phyloP scores from a whole-genome alignment of 1,284 basidiomycete genomes.

The Puccinia polysora region DNA sequence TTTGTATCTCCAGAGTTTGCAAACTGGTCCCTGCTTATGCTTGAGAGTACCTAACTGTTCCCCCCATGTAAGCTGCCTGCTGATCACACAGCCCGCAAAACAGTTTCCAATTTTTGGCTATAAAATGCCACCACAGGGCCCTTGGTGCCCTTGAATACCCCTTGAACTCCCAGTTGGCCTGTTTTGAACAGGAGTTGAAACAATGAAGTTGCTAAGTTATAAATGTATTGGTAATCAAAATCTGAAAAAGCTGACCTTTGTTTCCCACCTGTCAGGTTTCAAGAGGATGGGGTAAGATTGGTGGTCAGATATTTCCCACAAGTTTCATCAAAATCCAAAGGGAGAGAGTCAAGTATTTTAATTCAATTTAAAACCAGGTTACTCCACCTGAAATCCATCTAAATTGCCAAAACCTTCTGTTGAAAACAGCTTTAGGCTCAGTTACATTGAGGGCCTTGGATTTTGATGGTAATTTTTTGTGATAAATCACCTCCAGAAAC shows the following conservation, averaged over 20 bases:
- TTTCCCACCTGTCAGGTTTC: slow-evolving; percentile 37
- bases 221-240: neutral
- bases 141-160: slow-evolving; percentile 83
- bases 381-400: slow-evolving; percentile 80
- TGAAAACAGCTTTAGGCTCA: slow-evolving; percentile 95
- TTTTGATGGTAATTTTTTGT: slow-evolving; percentile 92
- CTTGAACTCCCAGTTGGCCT: slow-evolving; percentile 88
- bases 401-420: slow-evolving; percentile 68
- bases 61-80: too few species aligned
- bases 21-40: too few species aligned
- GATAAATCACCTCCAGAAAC: slow-evolving; percentile 89
- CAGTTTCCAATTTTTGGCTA: too few species aligned
- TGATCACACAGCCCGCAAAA: too few species aligned
- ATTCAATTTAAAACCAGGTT: slow-evolving; percentile 81
- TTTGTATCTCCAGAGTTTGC: too few species aligned
- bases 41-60: too few species aligned
- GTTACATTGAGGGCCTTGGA: slow-evolving; percentile 95
- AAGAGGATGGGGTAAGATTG: slow-evolving; percentile 6
- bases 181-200: slow-evolving; percentile 77
- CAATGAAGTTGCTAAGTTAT: slow-evolving; percentile 55
- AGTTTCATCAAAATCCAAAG: slow-evolving; percentile 50
- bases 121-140: too few species aligned
- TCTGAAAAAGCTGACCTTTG: neutral
- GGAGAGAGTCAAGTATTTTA: slow-evolving; percentile 53
- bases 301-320: slow-evolving; percentile 62